Percentiles rank a stretch among this genome's conserved stretches.
phyloP scores from a whole-genome alignment of 148 eudicot species.

The Rhododendron vialii region DNA sequence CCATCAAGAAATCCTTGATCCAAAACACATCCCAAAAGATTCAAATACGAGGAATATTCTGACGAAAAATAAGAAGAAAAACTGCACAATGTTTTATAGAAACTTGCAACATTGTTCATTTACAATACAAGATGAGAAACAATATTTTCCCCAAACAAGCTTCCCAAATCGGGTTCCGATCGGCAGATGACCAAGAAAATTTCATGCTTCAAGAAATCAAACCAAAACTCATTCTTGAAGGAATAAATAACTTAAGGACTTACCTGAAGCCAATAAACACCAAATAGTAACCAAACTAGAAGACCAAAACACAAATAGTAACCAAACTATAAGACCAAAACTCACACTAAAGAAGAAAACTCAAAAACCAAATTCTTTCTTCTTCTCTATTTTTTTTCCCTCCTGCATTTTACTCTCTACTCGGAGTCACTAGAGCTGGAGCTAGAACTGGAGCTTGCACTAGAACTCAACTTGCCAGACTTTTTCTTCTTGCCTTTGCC shows the following conservation, averaged over 20 bases:
- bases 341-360: constrained; percentile 13
- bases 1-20: background rate
- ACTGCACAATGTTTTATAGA: constrained; percentile 6
- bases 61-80: background rate
- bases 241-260: background rate
- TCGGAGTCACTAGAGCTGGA: constrained; percentile 41
- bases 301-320: background rate
- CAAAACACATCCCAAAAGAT: background rate
- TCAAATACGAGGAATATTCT: background rate
- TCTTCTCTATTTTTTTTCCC: background rate
- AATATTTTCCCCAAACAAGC: constrained; percentile 11
- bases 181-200: constrained; percentile 5
- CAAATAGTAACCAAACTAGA: constrained; percentile 12
- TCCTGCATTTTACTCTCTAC: constrained; percentile 13
- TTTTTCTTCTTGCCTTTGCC: constrained; percentile 18
- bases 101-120: background rate
- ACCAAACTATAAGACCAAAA: constrained; percentile 16
- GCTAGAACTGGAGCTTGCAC: constrained; percentile 30
- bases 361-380: constrained; percentile 10
- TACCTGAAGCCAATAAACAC: constrained; percentile 8
- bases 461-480: constrained; percentile 18
- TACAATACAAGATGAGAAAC: constrained; percentile 13
- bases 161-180: background rate
- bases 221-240: constrained; percentile 44
- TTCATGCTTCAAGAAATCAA: constrained; percentile 32